These are phyloP conservation scores for Coemansia sp. DNA, from an alignment of 192 early-diverging fungal species.

Conservation along the genomic window DNA sequence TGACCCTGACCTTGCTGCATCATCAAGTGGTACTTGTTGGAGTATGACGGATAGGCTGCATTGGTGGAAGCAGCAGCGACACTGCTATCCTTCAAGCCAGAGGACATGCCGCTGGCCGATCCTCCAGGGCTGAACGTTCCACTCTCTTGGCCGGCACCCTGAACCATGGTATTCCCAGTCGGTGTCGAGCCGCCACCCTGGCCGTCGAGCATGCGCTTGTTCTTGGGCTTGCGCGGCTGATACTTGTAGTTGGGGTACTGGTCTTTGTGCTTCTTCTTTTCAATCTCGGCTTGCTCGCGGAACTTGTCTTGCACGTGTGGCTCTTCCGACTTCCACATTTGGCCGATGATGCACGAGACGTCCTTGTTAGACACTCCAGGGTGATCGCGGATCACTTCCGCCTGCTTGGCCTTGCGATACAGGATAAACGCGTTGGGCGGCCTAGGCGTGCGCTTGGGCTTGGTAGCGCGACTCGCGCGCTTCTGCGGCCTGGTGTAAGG, in stretches of 20 bases:
- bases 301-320: slow-evolving; percentile 54
- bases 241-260: slow-evolving; percentile 60
- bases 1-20: slow-evolving; percentile 46
- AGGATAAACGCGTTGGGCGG: slow-evolving; percentile 59
- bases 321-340: slow-evolving; percentile 58
- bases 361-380: slow-evolving; percentile 58
- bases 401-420: slow-evolving; percentile 58
- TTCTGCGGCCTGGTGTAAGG: slow-evolving; percentile 40
- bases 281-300: slow-evolving; percentile 53
- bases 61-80: slow-evolving; percentile 3
- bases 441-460: slow-evolving; percentile 55
- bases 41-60: slow-evolving; percentile 31
- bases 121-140: slow-evolving; percentile 24
- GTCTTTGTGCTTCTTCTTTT: slow-evolving; percentile 57
- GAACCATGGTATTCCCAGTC: slow-evolving; percentile 10
- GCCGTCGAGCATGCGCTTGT: slow-evolving; percentile 48
- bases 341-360: slow-evolving; percentile 57
- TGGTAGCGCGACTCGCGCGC: slow-evolving; percentile 36
- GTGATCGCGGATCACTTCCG: slow-evolving; percentile 54
- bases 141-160: slow-evolving; percentile 26
- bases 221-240: slow-evolving; percentile 56
- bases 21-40: slow-evolving; percentile 54
- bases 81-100: slow-evolving; percentile 28
- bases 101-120: slow-evolving; percentile 20
- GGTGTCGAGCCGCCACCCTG: slow-evolving; percentile 24